These are phyloP conservation scores for Penicillium longicatenatum DNA, from an alignment of 495 filamentous ascomycete species.

Conservation along the genomic window DNA sequence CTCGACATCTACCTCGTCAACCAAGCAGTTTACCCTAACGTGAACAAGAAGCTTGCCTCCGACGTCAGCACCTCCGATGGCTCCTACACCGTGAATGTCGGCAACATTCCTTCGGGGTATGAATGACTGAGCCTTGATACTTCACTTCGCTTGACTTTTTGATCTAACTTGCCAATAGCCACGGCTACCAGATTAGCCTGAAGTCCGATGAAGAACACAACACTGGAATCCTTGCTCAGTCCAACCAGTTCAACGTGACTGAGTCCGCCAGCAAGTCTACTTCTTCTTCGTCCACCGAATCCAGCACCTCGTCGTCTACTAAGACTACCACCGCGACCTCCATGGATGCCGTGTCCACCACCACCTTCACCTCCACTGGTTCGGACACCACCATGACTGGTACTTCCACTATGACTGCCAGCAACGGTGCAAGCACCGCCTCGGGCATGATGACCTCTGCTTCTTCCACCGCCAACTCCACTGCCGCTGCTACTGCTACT, in stretches of 20 bases:
- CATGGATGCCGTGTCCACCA: not conserved
- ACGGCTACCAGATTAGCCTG: conserved; percentile 46
- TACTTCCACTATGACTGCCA: not conserved
- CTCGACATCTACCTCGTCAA: conserved; percentile 44
- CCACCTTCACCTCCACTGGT: not conserved
- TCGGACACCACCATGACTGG: not conserved
- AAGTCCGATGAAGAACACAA: conserved; percentile 30
- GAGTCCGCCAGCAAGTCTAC: conserved; percentile 14
- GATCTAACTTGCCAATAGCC: conserved; percentile 17
- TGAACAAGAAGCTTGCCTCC: conserved; percentile 48
- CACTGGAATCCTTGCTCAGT: conserved; percentile 46
- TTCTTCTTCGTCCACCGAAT: conserved; percentile 5
- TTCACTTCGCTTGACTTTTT: not conserved
- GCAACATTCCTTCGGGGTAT: conserved; percentile 33
- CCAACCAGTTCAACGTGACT: conserved; percentile 40
- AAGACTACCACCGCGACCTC: conserved; percentile 6
- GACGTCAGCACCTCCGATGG: conserved; percentile 39
- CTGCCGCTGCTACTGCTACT: conserved; percentile 17
- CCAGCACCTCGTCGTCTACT: conserved; percentile 9
- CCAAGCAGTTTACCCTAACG: conserved; percentile 39
- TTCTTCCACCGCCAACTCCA: conserved; percentile 1
- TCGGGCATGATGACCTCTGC: not conserved
- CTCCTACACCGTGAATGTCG: conserved; percentile 34
- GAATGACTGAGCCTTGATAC: not conserved
- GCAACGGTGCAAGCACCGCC: not conserved